phyloP scores from a whole-genome alignment of 257 asterid species.

The Ballota nigra region DNA sequence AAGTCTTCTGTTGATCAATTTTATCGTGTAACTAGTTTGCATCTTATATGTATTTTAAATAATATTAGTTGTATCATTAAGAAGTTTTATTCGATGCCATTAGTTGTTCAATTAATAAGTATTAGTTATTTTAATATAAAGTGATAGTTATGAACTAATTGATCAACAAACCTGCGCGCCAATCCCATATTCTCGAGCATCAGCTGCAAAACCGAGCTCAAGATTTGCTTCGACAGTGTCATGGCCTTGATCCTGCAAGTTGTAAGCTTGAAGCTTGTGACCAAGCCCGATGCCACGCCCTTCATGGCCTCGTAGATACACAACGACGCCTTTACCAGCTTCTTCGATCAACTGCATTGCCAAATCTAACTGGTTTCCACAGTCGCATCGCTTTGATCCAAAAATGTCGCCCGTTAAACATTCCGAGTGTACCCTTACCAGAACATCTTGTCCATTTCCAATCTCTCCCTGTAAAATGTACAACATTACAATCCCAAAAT shows the following conservation, averaged over 20 bases:
- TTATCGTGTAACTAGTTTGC: too few relatives aligned
- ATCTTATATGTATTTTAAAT: too few relatives aligned
- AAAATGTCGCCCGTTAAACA: slow-evolving; percentile 84
- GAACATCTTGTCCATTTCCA: slow-evolving; percentile 77
- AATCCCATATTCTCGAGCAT: slow-evolving; percentile 79
- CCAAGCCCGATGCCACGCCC: slow-evolving; percentile 89
- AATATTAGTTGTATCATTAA: too few relatives aligned
- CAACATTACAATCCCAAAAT: neutral
- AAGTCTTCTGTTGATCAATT: too few relatives aligned
- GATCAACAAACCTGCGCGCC: slow-evolving; percentile 63
- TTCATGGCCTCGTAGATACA: slow-evolving; percentile 81
- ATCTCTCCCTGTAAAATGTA: slow-evolving; percentile 49
- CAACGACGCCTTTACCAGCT: slow-evolving; percentile 69
- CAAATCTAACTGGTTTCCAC: slow-evolving; percentile 76
- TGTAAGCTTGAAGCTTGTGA: slow-evolving; percentile 76
- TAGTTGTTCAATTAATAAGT: too few relatives aligned
- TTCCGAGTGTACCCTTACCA: slow-evolving; percentile 87
- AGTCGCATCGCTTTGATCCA: slow-evolving; percentile 79
- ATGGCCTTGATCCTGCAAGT: slow-evolving; percentile 78
- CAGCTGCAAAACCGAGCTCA: slow-evolving; percentile 82
- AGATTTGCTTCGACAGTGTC: slow-evolving; percentile 88
- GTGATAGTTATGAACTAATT: too few relatives aligned
- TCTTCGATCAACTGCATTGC: slow-evolving; percentile 76
- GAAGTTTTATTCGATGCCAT: too few relatives aligned
- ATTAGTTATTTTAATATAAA: too few relatives aligned